Evolutionary conservation across 208 protist species (phyloP), one percentile per base, ranked within the genome.

Genomic region (Acanthamoeba triangularis): DNA sequence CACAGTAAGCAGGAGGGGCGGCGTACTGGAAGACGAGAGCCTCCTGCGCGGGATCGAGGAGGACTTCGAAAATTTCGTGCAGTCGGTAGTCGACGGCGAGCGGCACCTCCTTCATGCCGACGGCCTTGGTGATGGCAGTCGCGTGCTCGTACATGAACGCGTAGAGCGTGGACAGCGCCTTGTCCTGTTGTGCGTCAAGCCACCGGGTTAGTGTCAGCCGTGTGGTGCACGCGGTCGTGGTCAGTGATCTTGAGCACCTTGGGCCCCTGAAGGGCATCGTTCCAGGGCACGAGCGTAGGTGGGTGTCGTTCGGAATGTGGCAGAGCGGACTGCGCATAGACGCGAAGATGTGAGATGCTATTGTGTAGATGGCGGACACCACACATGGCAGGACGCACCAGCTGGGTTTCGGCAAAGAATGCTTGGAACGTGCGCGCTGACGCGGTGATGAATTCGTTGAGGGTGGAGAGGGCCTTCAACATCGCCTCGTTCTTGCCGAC

Each of bases 341-440:
- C 18, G 1, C 1, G 20, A 14, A 1, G 20, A 61, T 0, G 20
- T 25, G 54, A 61, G 11, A 1, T 14, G 20, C 1, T 14, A 14
- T 2, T 23, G 54, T 61, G 2, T 1, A 61, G 7, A 14, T 61
- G 18, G 7, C 1, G 10, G 23, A 65, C 59, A 59, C 14, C 20
- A 47, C 1, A 41, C 33, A 41, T 0, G 37, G 16, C 8, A 78
- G 69, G 69, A n/a, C 14, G 35, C 20, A 52, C 74, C 74, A 82
- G 74, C 25, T 82, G 74, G 10, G 74, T 82, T 16, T 82, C 74
- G 74, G 74, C 14, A 28, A 82, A 82, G 74, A 82, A 82, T 18
- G 74, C 33, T 49, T 82, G 41, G 74, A 82, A 82, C 6, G 33
- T 82, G 74, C 74, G 74, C 6, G 74, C 74, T 0, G 74, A 82